Evolutionary conservation across 2,329 filamentous ascomycete genomes (phyloP).

Genomic region (Fusarium drepaniforme): DNA sequence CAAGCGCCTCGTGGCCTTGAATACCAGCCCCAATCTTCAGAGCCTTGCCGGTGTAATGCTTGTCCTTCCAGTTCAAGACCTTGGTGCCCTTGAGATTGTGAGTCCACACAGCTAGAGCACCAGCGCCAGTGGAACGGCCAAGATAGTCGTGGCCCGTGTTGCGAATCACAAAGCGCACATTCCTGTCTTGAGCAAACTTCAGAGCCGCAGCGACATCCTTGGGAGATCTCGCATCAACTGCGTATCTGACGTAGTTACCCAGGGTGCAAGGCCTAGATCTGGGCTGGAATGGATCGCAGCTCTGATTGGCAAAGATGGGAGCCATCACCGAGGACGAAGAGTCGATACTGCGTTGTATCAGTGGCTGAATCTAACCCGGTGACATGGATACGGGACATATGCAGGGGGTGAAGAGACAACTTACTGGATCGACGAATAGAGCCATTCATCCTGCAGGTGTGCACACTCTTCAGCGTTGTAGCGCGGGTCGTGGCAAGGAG

Average conservation of each 20-base stretch:
- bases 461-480: conserved; percentile 61
- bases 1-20: conserved; percentile 60
- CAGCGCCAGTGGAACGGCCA: conserved; percentile 69
- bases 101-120: conserved; percentile 55
- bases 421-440: conserved; percentile 58
- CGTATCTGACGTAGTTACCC: conserved; percentile 58
- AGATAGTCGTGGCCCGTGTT: conserved; percentile 67
- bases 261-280: conserved; percentile 52
- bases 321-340: conserved; percentile 49
- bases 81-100: conserved; percentile 57
- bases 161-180: conserved; percentile 62
- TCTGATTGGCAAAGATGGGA: conserved; percentile 53
- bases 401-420: conserved; percentile 18
- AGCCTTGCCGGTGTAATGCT: conserved; percentile 62
- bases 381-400: background rate
- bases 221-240: conserved; percentile 48
- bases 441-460: conserved; percentile 57
- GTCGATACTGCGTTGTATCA: conserved; percentile 16
- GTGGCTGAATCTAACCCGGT: background rate
- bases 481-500: conserved; percentile 60
- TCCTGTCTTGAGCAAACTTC: conserved; percentile 46
- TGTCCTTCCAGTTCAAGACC: conserved; percentile 52
- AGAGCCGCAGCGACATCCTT: conserved; percentile 48
- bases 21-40: conserved; percentile 68
- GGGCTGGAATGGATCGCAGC: conserved; percentile 53